A percentile compares a stretch with the other conserved stretches of the same genome.
phyloP scores from a whole-genome alignment of 2,329 filamentous ascomycete species.

The Talaromyces amestolkiae region DNA sequence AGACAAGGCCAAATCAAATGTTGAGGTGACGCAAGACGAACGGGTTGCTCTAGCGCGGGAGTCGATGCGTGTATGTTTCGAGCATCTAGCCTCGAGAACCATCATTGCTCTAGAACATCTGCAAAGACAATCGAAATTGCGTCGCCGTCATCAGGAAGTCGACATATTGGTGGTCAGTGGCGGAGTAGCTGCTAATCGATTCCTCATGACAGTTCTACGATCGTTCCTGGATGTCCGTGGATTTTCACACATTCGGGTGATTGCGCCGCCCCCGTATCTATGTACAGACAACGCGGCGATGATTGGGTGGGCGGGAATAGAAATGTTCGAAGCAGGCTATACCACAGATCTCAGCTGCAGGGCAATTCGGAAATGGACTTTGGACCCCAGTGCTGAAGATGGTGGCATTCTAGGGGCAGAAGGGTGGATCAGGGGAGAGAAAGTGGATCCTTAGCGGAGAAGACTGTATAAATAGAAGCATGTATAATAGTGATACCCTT shows the following conservation, averaged over 20 bases:
- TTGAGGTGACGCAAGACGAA: slow-evolving; percentile 54
- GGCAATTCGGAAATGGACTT: slow-evolving; percentile 68
- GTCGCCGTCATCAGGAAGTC: slow-evolving; percentile 33
- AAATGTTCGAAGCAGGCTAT: slow-evolving; percentile 85
- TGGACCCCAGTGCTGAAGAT: slow-evolving; percentile 61
- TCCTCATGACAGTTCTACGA: slow-evolving; percentile 66
- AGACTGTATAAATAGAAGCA: slow-evolving; percentile 6
- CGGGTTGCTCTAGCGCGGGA: slow-evolving; percentile 68
- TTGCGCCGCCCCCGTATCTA: slow-evolving; percentile 71
- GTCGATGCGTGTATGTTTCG: slow-evolving; percentile 77
- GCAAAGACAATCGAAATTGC: slow-evolving; percentile 15
- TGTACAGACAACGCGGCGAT: slow-evolving; percentile 98
- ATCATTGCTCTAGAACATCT: slow-evolving; percentile 63
- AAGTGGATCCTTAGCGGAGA: slow-evolving; percentile 3
- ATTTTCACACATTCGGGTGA: slow-evolving; percentile 58
- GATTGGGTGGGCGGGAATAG: slow-evolving; percentile 90
- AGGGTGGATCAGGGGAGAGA: slow-evolving; percentile 49
- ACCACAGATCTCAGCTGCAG: slow-evolving; percentile 59
- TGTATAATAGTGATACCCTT: slow-evolving; percentile 27
- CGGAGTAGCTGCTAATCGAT: slow-evolving; percentile 83
- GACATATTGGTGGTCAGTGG: slow-evolving; percentile 77
- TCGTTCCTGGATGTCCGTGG: slow-evolving; percentile 66
- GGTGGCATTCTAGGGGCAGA: slow-evolving; percentile 65
- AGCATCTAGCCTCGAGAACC: slow-evolving; percentile 76
- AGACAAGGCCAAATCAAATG: slow-evolving; percentile 31